Evolutionary conservation across 192 early-diverging fungal genomes (phyloP).

Genomic region (Gigaspora rosea): DNA sequence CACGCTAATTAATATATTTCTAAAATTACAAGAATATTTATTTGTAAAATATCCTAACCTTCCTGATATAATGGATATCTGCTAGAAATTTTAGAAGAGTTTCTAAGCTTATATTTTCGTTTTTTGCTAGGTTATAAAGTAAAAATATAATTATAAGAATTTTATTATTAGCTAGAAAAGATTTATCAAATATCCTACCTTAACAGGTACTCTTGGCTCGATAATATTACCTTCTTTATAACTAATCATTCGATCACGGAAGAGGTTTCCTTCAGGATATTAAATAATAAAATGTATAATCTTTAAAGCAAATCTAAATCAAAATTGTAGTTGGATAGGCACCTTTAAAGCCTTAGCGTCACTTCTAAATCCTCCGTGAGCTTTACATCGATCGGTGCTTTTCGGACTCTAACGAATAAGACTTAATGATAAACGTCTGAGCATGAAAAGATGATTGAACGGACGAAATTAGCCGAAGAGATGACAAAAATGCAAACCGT

Average conservation of each 20-base stretch:
- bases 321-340: not conserved
- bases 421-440: not conserved
- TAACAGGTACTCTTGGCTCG: slow-evolving; percentile 51
- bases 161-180: no score
- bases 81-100: no score
- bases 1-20: no score
- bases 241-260: slow-evolving; percentile 57
- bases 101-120: no score
- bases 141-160: no score
- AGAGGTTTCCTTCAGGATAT: slow-evolving; percentile 57
- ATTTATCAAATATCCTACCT: slow-evolving; percentile 16
- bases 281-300: slow-evolving; percentile 36
- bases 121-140: no score
- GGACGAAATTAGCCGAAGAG: no score
- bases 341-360: not conserved
- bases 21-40: no score
- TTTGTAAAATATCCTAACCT: no score
- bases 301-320: not conserved
- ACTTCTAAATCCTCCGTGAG: slow-evolving; percentile 20
- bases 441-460: no score
- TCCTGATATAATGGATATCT: no score
- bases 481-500: no score
- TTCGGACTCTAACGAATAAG: slow-evolving; percentile 26
- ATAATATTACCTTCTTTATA: slow-evolving; percentile 58
- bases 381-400: slow-evolving; percentile 44